These are phyloP conservation scores for Blastobotrys attinorum DNA, from an alignment of 805 yeast genomes.

Conservation along the genomic window DNA sequence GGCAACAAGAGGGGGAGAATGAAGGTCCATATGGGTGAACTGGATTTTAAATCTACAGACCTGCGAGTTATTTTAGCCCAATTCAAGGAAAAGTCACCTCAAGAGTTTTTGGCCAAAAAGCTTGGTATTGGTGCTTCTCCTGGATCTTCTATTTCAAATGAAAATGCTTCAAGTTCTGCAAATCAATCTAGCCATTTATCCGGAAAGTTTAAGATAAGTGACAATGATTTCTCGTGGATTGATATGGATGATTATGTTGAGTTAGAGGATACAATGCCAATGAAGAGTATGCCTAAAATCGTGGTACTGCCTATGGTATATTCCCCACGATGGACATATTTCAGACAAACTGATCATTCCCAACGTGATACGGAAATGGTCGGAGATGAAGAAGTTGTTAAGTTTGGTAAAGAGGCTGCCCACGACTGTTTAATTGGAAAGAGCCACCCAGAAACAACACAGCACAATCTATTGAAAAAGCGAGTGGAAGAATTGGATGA, in stretches of 20 bases:
- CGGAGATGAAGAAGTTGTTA: conserved; percentile 23
- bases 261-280: conserved; percentile 35
- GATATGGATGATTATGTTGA: conserved; percentile 73
- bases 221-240: conserved; percentile 47
- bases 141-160: conserved; percentile 17
- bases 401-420: conserved; percentile 47
- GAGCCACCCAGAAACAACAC: conserved; percentile 22
- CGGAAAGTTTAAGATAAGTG: conserved; percentile 25
- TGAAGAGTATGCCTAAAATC: conserved; percentile 30
- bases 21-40: conserved; percentile 58
- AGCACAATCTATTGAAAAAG: conserved; percentile 20
- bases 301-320: conserved; percentile 53
- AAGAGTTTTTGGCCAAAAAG: conserved; percentile 32
- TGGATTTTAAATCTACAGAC: conserved; percentile 63
- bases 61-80: conserved; percentile 56
- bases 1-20: conserved; percentile 37
- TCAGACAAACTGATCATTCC: conserved; percentile 48
- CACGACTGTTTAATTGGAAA: conserved; percentile 52
- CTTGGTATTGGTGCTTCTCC: conserved; percentile 12
- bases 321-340: conserved; percentile 63
- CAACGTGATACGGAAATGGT: conserved; percentile 17
- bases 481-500: conserved; percentile 25
- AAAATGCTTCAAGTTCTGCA: conserved; percentile 11
- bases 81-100: conserved; percentile 49
- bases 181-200: conserved; percentile 15